Evolutionary conservation across 257 asterid species (phyloP), one percentile per base, ranked within the genome.

Genomic region (Solanum bulbocastanum): DNA sequence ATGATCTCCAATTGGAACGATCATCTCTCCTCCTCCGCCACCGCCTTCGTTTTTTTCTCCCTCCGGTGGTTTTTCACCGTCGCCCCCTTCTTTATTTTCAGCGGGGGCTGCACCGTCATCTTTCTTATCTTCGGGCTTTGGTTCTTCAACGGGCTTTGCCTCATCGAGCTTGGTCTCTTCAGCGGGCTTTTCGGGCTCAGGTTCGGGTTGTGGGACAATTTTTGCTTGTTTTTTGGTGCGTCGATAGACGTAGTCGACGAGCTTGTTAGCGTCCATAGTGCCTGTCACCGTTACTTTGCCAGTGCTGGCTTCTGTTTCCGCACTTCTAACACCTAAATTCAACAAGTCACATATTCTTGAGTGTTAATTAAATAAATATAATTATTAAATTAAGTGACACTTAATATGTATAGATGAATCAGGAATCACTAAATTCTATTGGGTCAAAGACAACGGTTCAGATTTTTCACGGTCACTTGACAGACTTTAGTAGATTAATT

Each of bases 251-350:
- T 95, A 94, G 56, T 96, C 98, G 25, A 96, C 98, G 46, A 96
- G 96, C 86, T 84, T 85, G 84, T 92, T 92, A 25, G 93, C 96
- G 86, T 95, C 98, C 98, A 95, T 95, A 37, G 94, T 93, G 10
- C 99, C 99, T 8, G 93, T 96, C n/a, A 96, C 99, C n/a, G 89
- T 93, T 8, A 96, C 97, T 89, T 94, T 96, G 6, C 98, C 88
- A 2, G 95, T 90, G 90, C 92, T 92, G 52, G 94, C 88, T 30
- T 94, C 98, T 2, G 98, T 95, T 89, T 93, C 99, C 4, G 93
- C 98, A 30, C 93, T 93, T 86, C 92, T 92, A n/a, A 95, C 98
- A 27, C 99, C 99, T 95, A 87, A 82, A 60, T 84, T 87, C 11
- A 35, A 14, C 18, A 44, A 62, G 12, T 35, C 4, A 69, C 12